Evolutionary conservation across 1,139 yeast genomes (phyloP).

Genomic region (Suhomyces taliae): DNA sequence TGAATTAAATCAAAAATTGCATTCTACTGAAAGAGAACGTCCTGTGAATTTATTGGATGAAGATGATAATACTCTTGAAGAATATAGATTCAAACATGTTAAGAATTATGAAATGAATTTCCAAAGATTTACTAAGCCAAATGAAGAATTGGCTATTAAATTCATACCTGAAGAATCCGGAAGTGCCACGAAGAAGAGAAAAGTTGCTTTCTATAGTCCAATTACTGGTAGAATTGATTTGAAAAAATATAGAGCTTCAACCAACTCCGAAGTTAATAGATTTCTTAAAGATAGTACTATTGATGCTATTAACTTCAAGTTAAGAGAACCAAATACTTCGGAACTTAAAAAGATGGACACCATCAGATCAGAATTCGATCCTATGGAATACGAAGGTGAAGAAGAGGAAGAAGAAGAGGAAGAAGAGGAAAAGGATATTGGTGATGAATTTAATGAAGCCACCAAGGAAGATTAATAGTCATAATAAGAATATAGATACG

Average conservation of each 20-base stretch:
- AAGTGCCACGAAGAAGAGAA: conserved; percentile 49
- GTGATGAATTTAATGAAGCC: conserved; percentile 13
- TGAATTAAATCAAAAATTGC: conserved; percentile 44
- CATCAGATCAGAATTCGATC: conserved; percentile 69
- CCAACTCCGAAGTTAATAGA: conserved; percentile 48
- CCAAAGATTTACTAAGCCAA: conserved; percentile 44
- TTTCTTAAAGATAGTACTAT: conserved; percentile 52
- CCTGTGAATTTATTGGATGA: conserved; percentile 44
- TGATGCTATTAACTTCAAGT: conserved; percentile 56
- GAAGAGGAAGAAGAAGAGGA: conserved; percentile 25
- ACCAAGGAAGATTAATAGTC: conserved; percentile 1
- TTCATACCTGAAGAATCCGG: conserved; percentile 62
- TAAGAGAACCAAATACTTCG: conserved; percentile 72
- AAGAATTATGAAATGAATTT: conserved; percentile 83
- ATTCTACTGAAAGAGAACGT: conserved; percentile 52
- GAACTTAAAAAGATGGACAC: conserved; percentile 71
- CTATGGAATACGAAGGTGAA: conserved; percentile 65
- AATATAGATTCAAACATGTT: conserved; percentile 57
- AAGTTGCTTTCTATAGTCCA: conserved; percentile 75
- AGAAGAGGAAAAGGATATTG: conserved; percentile 10
- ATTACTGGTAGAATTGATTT: conserved; percentile 75
- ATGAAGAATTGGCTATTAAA: conserved; percentile 47
- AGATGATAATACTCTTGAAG: conserved; percentile 37
- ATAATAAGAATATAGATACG: not conserved
- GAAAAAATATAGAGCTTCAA: conserved; percentile 71